A percentile compares a stretch with the other conserved stretches of the same genome.
Evolutionary conservation across 2,329 filamentous ascomycete species (phyloP).

Genomic region (Aureobasidium sp.): DNA sequence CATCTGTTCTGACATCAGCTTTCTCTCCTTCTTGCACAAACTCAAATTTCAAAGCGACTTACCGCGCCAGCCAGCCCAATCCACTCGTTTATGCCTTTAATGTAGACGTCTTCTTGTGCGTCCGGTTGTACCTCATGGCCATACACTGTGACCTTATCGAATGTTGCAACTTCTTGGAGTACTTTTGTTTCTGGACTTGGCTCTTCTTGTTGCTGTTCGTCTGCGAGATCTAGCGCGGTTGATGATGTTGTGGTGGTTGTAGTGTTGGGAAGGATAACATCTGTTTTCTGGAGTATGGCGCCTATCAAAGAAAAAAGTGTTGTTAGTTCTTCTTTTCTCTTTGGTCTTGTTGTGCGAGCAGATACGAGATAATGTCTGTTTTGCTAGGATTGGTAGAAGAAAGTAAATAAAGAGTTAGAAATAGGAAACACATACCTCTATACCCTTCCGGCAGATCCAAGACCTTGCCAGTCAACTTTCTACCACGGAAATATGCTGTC

Average conservation of each 20-base stretch:
- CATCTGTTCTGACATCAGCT: background rate
- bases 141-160: slow-evolving; percentile 77
- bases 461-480: slow-evolving; percentile 64
- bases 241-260: background rate
- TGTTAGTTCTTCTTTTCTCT: background rate
- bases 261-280: slow-evolving; percentile 18
- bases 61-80: slow-evolving; percentile 64
- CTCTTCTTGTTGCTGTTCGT: slow-evolving; percentile 20
- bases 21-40: too few species aligned
- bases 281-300: slow-evolving; percentile 23
- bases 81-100: slow-evolving; percentile 76
- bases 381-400: background rate
- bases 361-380: background rate
- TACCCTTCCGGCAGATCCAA: slow-evolving; percentile 66
- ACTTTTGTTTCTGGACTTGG: slow-evolving; percentile 48
- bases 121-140: slow-evolving; percentile 64
- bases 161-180: slow-evolving; percentile 58
- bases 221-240: slow-evolving; percentile 19
- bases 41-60: slow-evolving; percentile 23
- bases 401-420: background rate
- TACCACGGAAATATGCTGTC: slow-evolving; percentile 67
- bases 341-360: background rate
- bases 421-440: slow-evolving; percentile 37
- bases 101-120: slow-evolving; percentile 58
- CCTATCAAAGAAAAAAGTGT: background rate